A percentile compares a stretch with the other conserved stretches of the same genome.
These are phyloP conservation scores for Phoma sp. DNA, from an alignment of 2,329 filamentous ascomycete species.

Conservation along the genomic window DNA sequence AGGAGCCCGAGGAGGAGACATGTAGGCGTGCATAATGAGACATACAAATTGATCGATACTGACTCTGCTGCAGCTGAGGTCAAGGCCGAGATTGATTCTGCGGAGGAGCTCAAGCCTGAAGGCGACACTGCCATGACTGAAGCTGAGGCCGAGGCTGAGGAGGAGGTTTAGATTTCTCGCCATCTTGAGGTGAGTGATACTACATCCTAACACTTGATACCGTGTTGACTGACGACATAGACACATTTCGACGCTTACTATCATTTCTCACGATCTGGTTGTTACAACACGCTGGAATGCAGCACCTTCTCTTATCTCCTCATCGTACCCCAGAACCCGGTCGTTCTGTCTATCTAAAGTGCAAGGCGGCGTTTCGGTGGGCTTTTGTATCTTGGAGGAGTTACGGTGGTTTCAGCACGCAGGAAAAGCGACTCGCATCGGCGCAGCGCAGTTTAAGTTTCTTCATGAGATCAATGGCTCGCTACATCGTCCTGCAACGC, in stretches of 20 bases:
- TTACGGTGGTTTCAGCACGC: neutral
- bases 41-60: slow-evolving; percentile 9
- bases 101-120: slow-evolving; percentile 3
- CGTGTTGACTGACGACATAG: neutral
- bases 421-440: neutral
- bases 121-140: slow-evolving; percentile 5
- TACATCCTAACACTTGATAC: neutral
- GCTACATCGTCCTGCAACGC: no score
- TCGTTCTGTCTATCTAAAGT: neutral
- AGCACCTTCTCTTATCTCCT: neutral
- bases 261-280: neutral
- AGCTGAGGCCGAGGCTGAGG: slow-evolving; percentile 15
- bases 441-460: neutral
- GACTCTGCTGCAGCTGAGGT: slow-evolving; percentile 2
- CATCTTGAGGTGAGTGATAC: neutral
- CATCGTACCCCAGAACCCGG: neutral
- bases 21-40: slow-evolving; percentile 15
- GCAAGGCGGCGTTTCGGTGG: neutral
- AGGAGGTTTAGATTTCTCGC: slow-evolving; percentile 21
- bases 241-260: neutral
- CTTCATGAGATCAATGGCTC: neutral
- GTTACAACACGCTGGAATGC: neutral
- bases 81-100: slow-evolving; percentile 17
- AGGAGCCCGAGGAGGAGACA: slow-evolving; percentile 23
- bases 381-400: neutral